Evolutionary conservation across 306 rosid species (phyloP).

Genomic region (Cucurbita moschata): DNA sequence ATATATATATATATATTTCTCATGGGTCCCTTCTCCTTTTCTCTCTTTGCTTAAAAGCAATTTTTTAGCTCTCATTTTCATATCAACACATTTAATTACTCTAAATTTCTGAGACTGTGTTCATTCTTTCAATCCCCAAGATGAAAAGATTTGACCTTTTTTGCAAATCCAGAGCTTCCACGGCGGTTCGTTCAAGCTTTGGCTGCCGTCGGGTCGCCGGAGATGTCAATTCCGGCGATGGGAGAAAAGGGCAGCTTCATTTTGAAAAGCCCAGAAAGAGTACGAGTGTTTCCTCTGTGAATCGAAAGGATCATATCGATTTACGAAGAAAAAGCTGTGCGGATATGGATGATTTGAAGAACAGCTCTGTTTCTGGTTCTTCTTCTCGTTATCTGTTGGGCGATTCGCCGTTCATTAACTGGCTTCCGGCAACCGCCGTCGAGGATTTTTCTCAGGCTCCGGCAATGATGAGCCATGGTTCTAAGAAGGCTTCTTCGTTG

Average conservation of each 20-base stretch:
- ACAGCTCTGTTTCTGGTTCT: neutral
- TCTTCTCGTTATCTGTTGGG: constrained; percentile 6
- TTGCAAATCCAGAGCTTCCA: constrained; percentile 48
- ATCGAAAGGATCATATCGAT: neutral
- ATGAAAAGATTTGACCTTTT: constrained; percentile 45
- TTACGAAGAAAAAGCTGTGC: constrained; percentile 6
- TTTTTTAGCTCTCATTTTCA: neutral
- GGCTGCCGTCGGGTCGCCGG: constrained; percentile 18
- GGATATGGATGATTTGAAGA: neutral
- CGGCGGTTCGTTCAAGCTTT: constrained; percentile 30
- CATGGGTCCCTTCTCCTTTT: constrained; percentile 15
- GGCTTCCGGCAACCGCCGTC: neutral
- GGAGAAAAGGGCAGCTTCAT: neutral
- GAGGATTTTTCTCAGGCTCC: neutral
- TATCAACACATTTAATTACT: neutral
- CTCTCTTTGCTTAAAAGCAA: constrained; percentile 5
- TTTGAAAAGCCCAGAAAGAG: constrained; percentile 28
- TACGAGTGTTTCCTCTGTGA: neutral
- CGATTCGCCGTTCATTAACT: neutral
- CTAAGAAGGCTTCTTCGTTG: neutral
- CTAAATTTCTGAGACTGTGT: neutral
- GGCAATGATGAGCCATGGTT: neutral
- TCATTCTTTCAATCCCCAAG: neutral
- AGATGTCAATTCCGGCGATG: neutral
- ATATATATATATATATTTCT: neutral